Evolutionary conservation across 2,329 filamentous ascomycete genomes (phyloP).

Genomic region (Coniochaeta pulveracea): DNA sequence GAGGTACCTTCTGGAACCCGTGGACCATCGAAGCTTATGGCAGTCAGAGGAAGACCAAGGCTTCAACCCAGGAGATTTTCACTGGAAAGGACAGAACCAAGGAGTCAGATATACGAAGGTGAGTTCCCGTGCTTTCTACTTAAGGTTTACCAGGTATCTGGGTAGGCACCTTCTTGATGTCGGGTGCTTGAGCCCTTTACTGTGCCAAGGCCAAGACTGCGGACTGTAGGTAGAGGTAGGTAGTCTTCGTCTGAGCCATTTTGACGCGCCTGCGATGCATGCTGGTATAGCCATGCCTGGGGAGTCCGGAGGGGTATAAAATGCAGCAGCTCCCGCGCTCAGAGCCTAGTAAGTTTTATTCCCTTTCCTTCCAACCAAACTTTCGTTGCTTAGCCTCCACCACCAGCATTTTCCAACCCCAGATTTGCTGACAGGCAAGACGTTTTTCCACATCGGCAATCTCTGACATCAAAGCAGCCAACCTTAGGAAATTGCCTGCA

Average conservation of each 20-base stretch:
- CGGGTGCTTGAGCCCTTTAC: not conserved
- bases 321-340: not conserved
- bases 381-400: conserved; percentile 1
- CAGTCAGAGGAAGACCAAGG: conserved; percentile 1
- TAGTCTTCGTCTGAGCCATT: too few relatives aligned
- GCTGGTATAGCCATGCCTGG: too few relatives aligned
- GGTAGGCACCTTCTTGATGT: not conserved
- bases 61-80: conserved; percentile 1
- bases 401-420: not conserved
- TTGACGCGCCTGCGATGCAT: too few relatives aligned
- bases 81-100: conserved; percentile 1
- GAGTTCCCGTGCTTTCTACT: not conserved
- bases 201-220: not conserved
- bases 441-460: not conserved
- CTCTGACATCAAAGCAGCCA: too few relatives aligned
- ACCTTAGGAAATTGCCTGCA: too few relatives aligned
- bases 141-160: conserved; percentile 1
- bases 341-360: conserved; percentile 2
- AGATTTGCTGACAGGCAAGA: conserved; percentile 1
- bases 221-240: too few relatives aligned
- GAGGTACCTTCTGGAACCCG: too few relatives aligned
- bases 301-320: conserved; percentile 2
- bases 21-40: too few relatives aligned
- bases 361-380: conserved; percentile 1
- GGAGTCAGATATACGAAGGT: conserved; percentile 1